These are phyloP conservation scores for Tetrapisispora taiwanensis DNA, from an alignment of 805 yeast genomes.

Conservation along the genomic window DNA sequence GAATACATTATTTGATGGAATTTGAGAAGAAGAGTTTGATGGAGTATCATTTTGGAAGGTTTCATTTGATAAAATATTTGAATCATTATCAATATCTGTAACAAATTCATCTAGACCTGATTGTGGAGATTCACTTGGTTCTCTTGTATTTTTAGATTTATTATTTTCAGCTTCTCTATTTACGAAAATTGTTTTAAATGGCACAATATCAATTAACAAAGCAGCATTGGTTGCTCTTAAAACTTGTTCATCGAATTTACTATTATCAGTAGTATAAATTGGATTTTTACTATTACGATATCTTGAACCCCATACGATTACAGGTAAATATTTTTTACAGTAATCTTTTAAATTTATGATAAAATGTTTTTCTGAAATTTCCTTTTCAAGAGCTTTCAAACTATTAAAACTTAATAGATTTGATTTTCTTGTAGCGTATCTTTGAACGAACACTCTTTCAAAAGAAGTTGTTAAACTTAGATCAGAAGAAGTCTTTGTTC, in stretches of 20 bases:
- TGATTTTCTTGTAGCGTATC: slow-evolving; percentile 64
- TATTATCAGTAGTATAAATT: slow-evolving; percentile 2
- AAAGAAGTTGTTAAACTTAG: slow-evolving; percentile 46
- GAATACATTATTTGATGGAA: not conserved
- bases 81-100: not conserved
- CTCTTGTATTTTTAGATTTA: not conserved
- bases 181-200: not conserved
- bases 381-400: slow-evolving; percentile 48
- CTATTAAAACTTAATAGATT: slow-evolving; percentile 40
- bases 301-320: slow-evolving; percentile 59
- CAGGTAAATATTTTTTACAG: slow-evolving; percentile 61
- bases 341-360: slow-evolving; percentile 71
- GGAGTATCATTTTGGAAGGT: not conserved
- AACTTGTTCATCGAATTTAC: slow-evolving; percentile 1
- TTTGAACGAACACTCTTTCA: slow-evolving; percentile 66
- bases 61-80: not conserved
- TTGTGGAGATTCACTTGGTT: not conserved
- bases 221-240: not conserved
- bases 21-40: not conserved
- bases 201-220: not conserved
- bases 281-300: slow-evolving; percentile 28
- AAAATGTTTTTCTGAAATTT: slow-evolving; percentile 79
- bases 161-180: not conserved
- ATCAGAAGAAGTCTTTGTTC: slow-evolving; percentile 1
- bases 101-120: not conserved